Evolutionary conservation across 2,329 filamentous ascomycete genomes (phyloP), one percentile per base, ranked within the genome.

Genomic region (Verticillium tricorpus): DNA sequence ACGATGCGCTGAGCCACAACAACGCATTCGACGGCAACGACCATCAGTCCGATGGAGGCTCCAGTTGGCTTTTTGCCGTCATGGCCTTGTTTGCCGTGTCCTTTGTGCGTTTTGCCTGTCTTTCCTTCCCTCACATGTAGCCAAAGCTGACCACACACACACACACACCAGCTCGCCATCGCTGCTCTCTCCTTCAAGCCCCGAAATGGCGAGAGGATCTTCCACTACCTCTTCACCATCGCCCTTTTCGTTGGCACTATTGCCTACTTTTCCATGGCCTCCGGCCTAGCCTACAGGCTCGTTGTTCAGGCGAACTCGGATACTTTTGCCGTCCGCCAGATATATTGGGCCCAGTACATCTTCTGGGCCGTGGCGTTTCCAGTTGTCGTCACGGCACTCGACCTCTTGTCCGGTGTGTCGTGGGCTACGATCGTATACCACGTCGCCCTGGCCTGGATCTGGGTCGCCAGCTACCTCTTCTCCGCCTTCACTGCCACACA

Each of bases 301-400:
- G 62, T 83, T 56, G 32, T 57, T 9, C 74, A 80, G 31, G 67
- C 69, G 58, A 72, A 78, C 61, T 70, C 76, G 63, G 62, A 72
- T 19, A 58, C 54, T 39, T 63, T 67, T 17, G 74, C 68, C 22
- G 54, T 66, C 58, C 79, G 80, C 37, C 81, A 85, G 66, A 79
- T 85, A 68, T 85, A 84, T 74, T 86, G 77, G 70, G 76, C 78
- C 62, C 82, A 83, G 70, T 85, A 85, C 68, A 74, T 85, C 70
- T 77, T 82, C 75, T 85, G 81, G 81, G 77, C 78, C 14, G 77
- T 85, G 12, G 25, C 54, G 12, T 56, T 56, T 28, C 54, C 25
- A 11, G 54, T 56, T n/a, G 54, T 34, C 54, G 19, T 32, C 11
- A 56, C 54, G 28, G 54, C 54, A 19, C 25, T 34, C 28, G 31